These are phyloP conservation scores for Pilatotrama ljubarskyi DNA, from an alignment of 768 basidiomycete species.

Conservation along the genomic window DNA sequence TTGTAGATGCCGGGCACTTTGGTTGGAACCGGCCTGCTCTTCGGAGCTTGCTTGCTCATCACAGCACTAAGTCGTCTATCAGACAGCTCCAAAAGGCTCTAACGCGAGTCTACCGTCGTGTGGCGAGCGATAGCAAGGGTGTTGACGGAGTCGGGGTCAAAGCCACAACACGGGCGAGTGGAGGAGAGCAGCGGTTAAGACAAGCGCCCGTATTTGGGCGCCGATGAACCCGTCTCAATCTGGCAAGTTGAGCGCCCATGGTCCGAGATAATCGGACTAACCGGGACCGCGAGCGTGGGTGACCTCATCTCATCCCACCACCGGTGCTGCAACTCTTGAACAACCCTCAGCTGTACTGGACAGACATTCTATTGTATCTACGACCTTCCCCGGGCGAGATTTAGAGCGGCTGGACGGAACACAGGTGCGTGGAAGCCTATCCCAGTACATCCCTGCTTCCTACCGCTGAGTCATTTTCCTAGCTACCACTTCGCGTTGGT, in stretches of 20 bases:
- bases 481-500: no score
- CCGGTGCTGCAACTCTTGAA: no score
- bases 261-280: no score
- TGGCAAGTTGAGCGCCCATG: background rate
- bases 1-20: slow-evolving; percentile 33
- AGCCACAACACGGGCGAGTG: background rate
- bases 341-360: no score
- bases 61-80: background rate
- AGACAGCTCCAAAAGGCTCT: background rate
- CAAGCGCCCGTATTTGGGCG: background rate
- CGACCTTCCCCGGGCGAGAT: no score
- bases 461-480: no score
- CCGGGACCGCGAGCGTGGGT: background rate
- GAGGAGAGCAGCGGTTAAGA: background rate
- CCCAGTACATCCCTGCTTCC: no score
- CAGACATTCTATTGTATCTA: no score
- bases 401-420: no score
- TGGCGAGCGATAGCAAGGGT: no score
- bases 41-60: slow-evolving; percentile 18
- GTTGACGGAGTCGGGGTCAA: background rate
- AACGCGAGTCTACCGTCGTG: no score
- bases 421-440: no score
- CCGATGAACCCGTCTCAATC: background rate
- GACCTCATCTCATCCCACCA: background rate
- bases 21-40: slow-evolving; percentile 5